Base-by-base conservation (phyloP, 495 filamentous ascomycete species). In the Annulohypoxylon maeteangense region DNA sequence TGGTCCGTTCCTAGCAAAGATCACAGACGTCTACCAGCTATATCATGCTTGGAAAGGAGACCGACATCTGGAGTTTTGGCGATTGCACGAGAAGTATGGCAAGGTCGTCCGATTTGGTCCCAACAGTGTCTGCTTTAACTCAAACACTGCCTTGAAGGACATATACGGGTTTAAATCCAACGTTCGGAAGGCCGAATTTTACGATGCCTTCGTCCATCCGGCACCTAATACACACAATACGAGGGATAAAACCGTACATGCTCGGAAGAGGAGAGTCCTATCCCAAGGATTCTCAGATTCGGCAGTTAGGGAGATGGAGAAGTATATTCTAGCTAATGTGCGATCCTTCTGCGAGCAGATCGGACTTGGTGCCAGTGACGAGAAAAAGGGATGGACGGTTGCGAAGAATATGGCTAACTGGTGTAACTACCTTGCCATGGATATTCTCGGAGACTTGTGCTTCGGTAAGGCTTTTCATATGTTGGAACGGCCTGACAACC, bases 381-480 rank as follows among this genome's bases (percentile, higher is more conserved):
- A 83, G 10, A 75, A 70, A 61, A 80, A 81, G 74, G 80, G 81
- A 22, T 81, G 81, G 82, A 79, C 84, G 23, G 70, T 78, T 44
- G 67, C 81, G 20, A 79, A 82, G 70, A 85, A 92, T 75, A 85
- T 91, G 79, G 81, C 88, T 0, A 81, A 88, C 65, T 91, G 88
- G 86, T 84, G 83, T 60, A 90, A 88, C 74, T 92, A 87, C 78
- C 82, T 90, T 7, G 85, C 87, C 50, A 92, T 91, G 81, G 91
- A 94, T 69, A 87, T 92, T 20, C 87, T 93, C 77, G 90, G 90
- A 3, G 88, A 92, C 36, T 71, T 93, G 7, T 85, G 84, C 62
- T 93, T 92, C 71, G 89, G 88, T 14, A 91, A 92, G 75, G 83
- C 88, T 18, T 92, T 92, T 78, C 83, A 87, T 44, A 92, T 92